phyloP scores from a whole-genome alignment of 139 green algal genomes.

The Micractinium conductrix region DNA sequence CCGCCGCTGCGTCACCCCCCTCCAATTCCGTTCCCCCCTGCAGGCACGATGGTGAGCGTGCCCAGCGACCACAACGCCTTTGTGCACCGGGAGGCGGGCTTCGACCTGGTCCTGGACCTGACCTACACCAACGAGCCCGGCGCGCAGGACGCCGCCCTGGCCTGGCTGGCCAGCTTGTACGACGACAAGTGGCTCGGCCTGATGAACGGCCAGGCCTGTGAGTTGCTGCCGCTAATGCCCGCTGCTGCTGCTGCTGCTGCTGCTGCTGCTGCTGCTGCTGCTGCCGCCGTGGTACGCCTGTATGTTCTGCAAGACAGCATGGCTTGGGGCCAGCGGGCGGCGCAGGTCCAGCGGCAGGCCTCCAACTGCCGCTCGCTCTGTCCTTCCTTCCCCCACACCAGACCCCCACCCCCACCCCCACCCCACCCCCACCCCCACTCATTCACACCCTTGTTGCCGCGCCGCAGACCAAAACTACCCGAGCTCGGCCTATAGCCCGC shows the following conservation, averaged over 20 bases:
- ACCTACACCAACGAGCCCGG: background rate
- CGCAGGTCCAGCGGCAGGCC: no score
- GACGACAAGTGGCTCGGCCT: background rate
- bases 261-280: no score
- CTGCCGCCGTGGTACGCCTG: background rate
- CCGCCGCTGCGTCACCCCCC: background rate
- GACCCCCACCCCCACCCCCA: no score
- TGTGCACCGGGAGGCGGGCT: background rate
- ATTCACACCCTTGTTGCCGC: no score
- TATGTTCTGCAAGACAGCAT: background rate
- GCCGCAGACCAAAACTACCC: conserved; percentile 33
- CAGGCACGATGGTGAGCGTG: background rate
- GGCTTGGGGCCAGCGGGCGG: no score
- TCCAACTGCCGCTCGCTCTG: no score
- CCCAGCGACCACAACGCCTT: background rate
- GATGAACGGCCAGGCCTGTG: no score
- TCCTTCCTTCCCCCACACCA: background rate
- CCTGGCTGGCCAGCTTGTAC: conserved; percentile 4
- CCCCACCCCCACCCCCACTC: no score
- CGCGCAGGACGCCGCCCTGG: background rate
- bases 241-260: no score
- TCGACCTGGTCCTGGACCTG: background rate
- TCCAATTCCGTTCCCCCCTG: background rate
- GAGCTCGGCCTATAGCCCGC: background rate
- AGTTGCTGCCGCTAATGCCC: background rate